Evolutionary conservation across 257 asterid genomes (phyloP).

Genomic region (Solanum boliviense): DNA sequence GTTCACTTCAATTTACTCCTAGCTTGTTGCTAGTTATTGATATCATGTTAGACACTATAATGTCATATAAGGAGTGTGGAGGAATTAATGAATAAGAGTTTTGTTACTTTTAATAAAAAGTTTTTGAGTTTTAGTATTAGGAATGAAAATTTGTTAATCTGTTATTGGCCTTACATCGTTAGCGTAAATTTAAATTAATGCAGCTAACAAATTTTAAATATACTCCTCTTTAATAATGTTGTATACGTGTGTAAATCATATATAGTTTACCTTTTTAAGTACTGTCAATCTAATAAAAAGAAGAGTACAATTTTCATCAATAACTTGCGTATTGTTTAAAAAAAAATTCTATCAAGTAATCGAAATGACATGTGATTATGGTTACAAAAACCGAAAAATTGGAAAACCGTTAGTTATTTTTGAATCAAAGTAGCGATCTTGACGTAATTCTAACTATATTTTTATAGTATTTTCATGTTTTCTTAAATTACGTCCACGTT

Average conservation of each 20-base stretch:
- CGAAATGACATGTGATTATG: neutral
- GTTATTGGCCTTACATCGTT: neutral
- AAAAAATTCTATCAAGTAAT: neutral
- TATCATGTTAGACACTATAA: neutral
- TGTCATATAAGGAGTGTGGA: neutral
- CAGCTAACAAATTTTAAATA: neutral
- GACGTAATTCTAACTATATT: neutral
- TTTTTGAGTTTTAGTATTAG: too few species aligned
- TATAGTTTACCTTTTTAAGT: neutral
- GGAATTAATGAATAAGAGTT: neutral
- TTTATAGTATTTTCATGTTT: neutral
- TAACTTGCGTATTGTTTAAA: neutral
- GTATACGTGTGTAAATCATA: neutral
- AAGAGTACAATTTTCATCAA: neutral
- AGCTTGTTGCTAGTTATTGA: neutral
- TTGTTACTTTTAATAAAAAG: neutral
- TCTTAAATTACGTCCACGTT: neutral
- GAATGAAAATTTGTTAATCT: neutral
- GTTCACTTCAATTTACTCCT: neutral
- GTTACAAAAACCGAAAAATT: neutral
- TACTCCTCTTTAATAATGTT: neutral
- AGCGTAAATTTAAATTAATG: neutral
- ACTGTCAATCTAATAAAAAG: neutral
- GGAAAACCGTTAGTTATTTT: neutral
- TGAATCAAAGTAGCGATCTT: neutral